phyloP scores from a whole-genome alignment of 208 protist genomes.

The Crithidia sp. region DNA sequence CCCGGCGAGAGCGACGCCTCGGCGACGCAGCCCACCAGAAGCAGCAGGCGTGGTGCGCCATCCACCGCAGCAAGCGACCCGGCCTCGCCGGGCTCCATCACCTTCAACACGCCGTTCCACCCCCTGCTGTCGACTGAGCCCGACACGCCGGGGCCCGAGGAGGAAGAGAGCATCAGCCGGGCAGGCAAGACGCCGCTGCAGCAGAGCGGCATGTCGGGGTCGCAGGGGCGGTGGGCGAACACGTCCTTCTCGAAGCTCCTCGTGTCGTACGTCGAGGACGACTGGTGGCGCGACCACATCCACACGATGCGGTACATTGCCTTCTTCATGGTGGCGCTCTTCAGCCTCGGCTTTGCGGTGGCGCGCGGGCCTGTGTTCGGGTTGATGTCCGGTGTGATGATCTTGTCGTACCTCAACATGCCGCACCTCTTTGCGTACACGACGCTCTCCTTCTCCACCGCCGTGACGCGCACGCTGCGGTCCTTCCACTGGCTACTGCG shows the following conservation, averaged over 20 bases:
- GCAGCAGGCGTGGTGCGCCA: neutral
- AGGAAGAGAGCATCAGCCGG: neutral
- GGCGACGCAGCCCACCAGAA: neutral
- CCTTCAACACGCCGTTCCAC: slow-evolving; percentile 9
- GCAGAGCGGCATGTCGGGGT: neutral
- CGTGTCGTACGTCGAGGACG: slow-evolving; percentile 63
- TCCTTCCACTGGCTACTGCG: slow-evolving; percentile 68
- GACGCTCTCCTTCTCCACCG: slow-evolving; percentile 54
- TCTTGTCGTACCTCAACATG: slow-evolving; percentile 72
- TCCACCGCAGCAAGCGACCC: neutral
- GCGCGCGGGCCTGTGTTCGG: slow-evolving; percentile 58
- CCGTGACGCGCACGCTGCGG: slow-evolving; percentile 46
- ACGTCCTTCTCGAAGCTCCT: slow-evolving; percentile 31
- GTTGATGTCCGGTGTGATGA: slow-evolving; percentile 51
- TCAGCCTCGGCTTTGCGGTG: slow-evolving; percentile 32
- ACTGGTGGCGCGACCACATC: slow-evolving; percentile 82
- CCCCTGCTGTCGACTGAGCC: slow-evolving; percentile 1
- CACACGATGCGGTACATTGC: slow-evolving; percentile 78
- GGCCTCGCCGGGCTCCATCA: slow-evolving; percentile 5
- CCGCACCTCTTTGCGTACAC: slow-evolving; percentile 71
- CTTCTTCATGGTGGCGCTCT: slow-evolving; percentile 50
- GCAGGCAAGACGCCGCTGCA: neutral
- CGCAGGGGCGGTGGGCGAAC: neutral
- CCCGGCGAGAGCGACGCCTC: slow-evolving; percentile 2
- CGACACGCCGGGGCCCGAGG: neutral